phyloP scores from a whole-genome alignment of 148 eudicot genomes.

The Heliamphora exappendiculata region DNA sequence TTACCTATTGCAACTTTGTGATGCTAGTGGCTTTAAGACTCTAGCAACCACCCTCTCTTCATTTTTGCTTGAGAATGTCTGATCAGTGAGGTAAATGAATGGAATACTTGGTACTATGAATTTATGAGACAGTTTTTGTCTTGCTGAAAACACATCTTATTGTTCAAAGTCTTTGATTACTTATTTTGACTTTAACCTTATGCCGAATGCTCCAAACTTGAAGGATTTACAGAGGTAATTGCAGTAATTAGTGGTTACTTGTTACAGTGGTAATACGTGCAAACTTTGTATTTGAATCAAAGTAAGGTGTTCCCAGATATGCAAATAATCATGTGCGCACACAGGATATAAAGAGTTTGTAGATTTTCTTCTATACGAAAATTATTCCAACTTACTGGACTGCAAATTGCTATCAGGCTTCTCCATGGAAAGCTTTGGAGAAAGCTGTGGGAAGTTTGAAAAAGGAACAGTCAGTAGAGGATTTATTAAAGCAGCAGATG shows the following conservation, averaged over 20 bases:
- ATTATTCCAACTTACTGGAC: background rate
- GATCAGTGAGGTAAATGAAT: background rate
- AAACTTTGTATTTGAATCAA: background rate
- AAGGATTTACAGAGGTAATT: background rate
- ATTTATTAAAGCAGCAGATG: constrained; percentile 52
- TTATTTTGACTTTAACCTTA: background rate
- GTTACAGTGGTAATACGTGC: background rate
- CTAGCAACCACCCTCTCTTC: no score
- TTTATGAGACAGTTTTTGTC: background rate
- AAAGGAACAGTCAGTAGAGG: constrained; percentile 62
- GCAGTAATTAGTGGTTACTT: background rate
- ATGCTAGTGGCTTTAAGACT: background rate
- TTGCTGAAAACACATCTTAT: background rate
- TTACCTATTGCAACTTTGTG: background rate
- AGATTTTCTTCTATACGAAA: background rate
- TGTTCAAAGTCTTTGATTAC: background rate
- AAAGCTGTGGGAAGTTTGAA: constrained; percentile 47
- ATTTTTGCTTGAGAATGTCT: background rate
- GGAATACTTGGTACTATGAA: background rate
- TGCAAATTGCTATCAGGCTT: constrained; percentile 32
- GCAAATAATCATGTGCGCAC: background rate
- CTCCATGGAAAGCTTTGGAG: constrained; percentile 67
- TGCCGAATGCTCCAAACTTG: background rate
- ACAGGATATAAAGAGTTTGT: background rate
- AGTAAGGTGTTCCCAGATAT: background rate